These are phyloP conservation scores for apple (Malus domestica) DNA, from an alignment of 306 rosid species.

Conservation along the genomic window DNA sequence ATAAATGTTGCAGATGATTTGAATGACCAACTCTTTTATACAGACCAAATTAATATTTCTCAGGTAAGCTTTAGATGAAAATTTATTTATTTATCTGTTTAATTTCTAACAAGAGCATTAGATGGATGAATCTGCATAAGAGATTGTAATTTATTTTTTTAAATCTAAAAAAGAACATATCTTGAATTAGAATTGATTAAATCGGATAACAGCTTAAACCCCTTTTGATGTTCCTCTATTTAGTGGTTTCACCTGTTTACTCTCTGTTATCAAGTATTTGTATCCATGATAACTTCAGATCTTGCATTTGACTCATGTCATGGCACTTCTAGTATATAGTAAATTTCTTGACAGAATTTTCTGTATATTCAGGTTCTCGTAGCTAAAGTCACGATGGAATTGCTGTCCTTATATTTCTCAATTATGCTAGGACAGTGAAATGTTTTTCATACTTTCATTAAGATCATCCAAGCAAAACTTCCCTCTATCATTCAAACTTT, in stretches of 20 bases:
- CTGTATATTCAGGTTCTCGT: slow-evolving; percentile 43
- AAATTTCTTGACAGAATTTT: slow-evolving; percentile 6
- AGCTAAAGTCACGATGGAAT: slow-evolving; percentile 32
- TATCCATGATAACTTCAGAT: background rate
- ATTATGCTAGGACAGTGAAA: slow-evolving; percentile 31
- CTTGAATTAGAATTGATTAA: too few relatives aligned
- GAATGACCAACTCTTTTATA: slow-evolving; percentile 14
- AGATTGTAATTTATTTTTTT: background rate
- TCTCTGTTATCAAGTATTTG: background rate
- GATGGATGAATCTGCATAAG: background rate
- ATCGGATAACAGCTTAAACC: background rate
- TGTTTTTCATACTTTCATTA: slow-evolving; percentile 29
- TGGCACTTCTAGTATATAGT: background rate
- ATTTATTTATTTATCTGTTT: background rate
- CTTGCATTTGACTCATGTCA: background rate
- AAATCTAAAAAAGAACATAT: too few relatives aligned
- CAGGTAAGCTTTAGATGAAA: slow-evolving; percentile 37
- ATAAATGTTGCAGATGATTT: slow-evolving; percentile 30
- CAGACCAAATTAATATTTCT: slow-evolving; percentile 17
- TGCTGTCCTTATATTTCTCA: slow-evolving; percentile 41
- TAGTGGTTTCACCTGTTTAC: background rate
- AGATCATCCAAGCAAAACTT: slow-evolving; percentile 33
- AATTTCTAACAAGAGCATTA: background rate
- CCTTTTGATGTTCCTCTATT: background rate
- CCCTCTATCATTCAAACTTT: slow-evolving; percentile 35